Evolutionary conservation across 2,329 filamentous ascomycete species (phyloP).

Genomic region (Elsinoe fawcettii): DNA sequence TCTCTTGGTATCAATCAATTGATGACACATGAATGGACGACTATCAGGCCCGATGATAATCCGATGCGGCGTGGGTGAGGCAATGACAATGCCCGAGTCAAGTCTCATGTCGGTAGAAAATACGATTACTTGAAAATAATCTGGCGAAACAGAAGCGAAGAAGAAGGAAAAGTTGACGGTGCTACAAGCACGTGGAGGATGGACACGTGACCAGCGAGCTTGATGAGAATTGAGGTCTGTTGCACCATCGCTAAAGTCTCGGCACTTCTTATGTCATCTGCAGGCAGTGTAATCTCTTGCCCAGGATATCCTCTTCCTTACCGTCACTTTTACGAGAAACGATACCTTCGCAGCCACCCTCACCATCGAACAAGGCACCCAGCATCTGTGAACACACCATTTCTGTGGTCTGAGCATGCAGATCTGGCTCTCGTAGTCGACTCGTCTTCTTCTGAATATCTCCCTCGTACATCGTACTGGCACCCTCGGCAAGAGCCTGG

Average conservation of each 20-base stretch:
- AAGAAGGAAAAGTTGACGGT: background rate
- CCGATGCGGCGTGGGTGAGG: background rate
- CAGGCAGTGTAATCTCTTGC: background rate
- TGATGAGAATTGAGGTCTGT: too few species aligned
- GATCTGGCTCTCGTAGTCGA: constrained; percentile 28
- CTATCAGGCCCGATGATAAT: background rate
- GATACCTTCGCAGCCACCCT: constrained; percentile 32
- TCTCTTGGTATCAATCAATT: background rate
- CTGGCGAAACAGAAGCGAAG: background rate
- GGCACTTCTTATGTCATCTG: background rate
- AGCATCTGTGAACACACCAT: constrained; percentile 37
- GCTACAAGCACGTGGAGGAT: background rate
- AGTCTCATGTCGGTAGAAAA: background rate
- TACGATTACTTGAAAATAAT: background rate
- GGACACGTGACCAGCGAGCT: too few species aligned
- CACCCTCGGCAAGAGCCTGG: constrained; percentile 46
- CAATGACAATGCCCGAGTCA: background rate
- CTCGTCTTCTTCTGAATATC: constrained; percentile 18
- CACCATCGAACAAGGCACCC: constrained; percentile 33
- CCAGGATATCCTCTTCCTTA: background rate
- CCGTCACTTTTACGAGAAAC: constrained; percentile 20
- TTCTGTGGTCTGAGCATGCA: constrained; percentile 41
- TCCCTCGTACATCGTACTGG: constrained; percentile 26
- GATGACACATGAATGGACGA: background rate
- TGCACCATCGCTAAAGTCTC: too few species aligned